Evolutionary conservation across 305 asterid genomes (phyloP).

Genomic region (Fraxinus platypoda): DNA sequence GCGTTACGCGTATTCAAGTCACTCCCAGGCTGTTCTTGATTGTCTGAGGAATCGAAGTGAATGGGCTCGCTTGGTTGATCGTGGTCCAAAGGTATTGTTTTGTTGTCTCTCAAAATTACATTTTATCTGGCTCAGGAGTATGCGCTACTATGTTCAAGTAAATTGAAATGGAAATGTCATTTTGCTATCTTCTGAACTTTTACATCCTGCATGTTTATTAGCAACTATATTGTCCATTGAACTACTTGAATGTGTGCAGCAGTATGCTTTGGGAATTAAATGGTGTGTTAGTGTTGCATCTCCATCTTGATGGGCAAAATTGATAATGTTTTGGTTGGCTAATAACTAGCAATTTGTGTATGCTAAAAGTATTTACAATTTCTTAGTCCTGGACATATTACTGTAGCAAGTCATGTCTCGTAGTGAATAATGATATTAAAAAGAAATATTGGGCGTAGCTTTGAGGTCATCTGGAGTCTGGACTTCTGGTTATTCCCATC

Average conservation of each 20-base stretch:
- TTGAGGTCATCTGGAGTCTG: not conserved
- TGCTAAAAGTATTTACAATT: not conserved
- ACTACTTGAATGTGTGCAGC: not conserved
- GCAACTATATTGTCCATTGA: not conserved
- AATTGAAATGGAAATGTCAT: not conserved
- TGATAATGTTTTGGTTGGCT: not conserved
- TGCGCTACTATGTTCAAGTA: not conserved
- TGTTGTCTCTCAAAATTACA: not conserved
- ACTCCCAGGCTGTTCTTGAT: conserved; percentile 92
- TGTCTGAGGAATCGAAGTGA: conserved; percentile 94
- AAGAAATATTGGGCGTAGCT: not conserved
- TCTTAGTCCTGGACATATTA: not conserved
- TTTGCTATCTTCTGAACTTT: not conserved
- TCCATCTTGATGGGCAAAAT: not conserved
- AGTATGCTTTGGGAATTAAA: not conserved
- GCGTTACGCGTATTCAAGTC: conserved; percentile 92
- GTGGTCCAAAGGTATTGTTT: conserved; percentile 82
- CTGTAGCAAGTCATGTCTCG: not conserved
- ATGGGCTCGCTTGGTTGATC: conserved; percentile 96
- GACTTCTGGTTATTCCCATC: not conserved
- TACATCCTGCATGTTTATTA: not conserved
- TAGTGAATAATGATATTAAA: not conserved
- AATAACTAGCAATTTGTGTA: not conserved
- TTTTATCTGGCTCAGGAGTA: not conserved
- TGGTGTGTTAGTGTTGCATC: not conserved